Evolutionary conservation across 192 early-diverging fungal species (phyloP).

Genomic region (Umbelopsis isabellina): DNA sequence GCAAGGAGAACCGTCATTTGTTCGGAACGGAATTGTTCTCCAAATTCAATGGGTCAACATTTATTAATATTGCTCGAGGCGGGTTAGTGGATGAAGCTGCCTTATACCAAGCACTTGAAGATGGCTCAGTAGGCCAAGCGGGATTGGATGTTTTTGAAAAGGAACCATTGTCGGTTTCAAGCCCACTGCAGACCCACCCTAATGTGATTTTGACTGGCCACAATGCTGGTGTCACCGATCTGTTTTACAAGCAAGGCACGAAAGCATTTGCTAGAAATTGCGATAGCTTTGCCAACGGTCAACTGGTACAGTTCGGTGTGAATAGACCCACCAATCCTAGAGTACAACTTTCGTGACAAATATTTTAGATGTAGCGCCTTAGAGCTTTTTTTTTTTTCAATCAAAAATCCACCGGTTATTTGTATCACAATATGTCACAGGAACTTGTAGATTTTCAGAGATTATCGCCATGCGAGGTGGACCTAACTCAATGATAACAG

Average conservation of each 20-base stretch:
- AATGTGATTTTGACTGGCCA: slow-evolving; percentile 21
- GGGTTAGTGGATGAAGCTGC: slow-evolving; percentile 46
- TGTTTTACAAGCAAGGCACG: slow-evolving; percentile 21
- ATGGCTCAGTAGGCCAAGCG: slow-evolving; percentile 46
- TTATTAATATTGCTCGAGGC: slow-evolving; percentile 51
- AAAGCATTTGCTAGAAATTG: slow-evolving; percentile 21
- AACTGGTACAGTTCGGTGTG: background rate
- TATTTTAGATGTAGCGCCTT: background rate
- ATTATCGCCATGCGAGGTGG: too few relatives aligned
- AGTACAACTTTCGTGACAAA: background rate
- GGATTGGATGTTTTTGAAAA: slow-evolving; percentile 56
- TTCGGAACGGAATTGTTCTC: slow-evolving; percentile 36
- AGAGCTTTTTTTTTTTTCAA: background rate
- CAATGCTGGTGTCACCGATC: slow-evolving; percentile 2
- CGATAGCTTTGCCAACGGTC: background rate
- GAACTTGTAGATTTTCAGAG: too few relatives aligned
- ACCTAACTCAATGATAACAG: too few relatives aligned
- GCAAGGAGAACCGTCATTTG: slow-evolving; percentile 38
- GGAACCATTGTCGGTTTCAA: slow-evolving; percentile 43
- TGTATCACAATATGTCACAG: too few relatives aligned
- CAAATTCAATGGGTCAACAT: slow-evolving; percentile 41
- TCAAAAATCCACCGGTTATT: background rate
- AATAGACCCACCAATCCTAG: background rate
- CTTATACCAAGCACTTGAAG: slow-evolving; percentile 37
- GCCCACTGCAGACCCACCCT: slow-evolving; percentile 28